These are phyloP conservation scores for Sporothrix sp. DNA, from an alignment of 2,329 filamentous ascomycete genomes.

Conservation along the genomic window DNA sequence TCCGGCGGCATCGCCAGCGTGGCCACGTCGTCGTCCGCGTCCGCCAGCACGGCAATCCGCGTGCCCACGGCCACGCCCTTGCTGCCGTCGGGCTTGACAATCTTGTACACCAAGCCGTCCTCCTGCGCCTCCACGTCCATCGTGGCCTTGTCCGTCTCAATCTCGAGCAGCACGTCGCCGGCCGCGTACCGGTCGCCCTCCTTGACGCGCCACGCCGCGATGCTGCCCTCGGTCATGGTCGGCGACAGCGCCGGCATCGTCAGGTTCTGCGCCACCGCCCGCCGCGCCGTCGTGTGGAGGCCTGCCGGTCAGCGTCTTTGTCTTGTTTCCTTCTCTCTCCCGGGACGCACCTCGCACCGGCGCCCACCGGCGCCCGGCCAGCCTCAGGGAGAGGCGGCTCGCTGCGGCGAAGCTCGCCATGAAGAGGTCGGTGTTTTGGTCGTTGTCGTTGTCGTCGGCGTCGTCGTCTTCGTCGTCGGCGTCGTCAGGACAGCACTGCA, in stretches of 20 bases:
- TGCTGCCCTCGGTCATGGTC: constrained; percentile 91
- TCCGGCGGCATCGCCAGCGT: constrained; percentile 67
- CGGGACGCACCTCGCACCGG: too few species aligned
- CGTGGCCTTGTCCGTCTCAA: constrained; percentile 88
- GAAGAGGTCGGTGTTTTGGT: background rate
- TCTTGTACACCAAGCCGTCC: constrained; percentile 77
- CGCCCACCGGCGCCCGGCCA: constrained; percentile 18
- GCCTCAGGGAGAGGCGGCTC: constrained; percentile 18
- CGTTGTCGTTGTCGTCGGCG: background rate
- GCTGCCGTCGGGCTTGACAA: constrained; percentile 60
- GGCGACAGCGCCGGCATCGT: constrained; percentile 86
- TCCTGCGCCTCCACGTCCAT: constrained; percentile 95
- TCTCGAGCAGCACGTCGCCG: constrained; percentile 81
- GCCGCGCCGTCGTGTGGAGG: constrained; percentile 52
- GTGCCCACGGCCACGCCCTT: constrained; percentile 70
- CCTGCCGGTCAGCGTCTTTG: constrained; percentile 34
- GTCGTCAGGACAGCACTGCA: too few species aligned
- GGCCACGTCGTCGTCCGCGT: constrained; percentile 68
- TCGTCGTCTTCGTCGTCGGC: background rate
- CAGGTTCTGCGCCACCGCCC: constrained; percentile 72
- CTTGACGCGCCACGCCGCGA: constrained; percentile 75
- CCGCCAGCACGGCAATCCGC: constrained; percentile 74
- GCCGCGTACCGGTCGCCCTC: constrained; percentile 75
- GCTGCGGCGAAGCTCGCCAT: constrained; percentile 18
- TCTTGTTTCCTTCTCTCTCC: background rate